Base-by-base conservation (phyloP, 2,329 filamentous ascomycete species). In the Clarireedia paspali region DNA sequence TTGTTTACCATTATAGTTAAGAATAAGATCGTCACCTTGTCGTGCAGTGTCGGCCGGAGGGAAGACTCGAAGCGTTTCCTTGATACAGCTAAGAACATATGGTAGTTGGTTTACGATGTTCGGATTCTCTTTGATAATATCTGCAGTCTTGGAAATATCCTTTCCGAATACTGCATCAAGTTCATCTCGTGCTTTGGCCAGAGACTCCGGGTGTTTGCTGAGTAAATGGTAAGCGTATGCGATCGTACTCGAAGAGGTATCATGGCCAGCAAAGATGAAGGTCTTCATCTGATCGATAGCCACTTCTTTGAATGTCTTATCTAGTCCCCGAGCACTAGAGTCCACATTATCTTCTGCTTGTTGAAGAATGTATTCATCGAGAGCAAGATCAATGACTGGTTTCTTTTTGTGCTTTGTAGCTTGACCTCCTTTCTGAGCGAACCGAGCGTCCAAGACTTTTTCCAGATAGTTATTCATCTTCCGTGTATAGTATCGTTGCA, bases 251-350 rank as follows among this genome's bases (percentile, higher is more conserved):
- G 59, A 56, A n/a, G 62, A 63, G 3, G 62, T 62, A 27, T 64
- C 64, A 36, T 66, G 62, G 1, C 64, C 63, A 4, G 60, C 61
- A 45, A 65, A 63, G 10, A 64, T 50, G 26, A 65, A 63, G 1
- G 58, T 36, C 10, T 60, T 57, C 20, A 64, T 62, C 26, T 63
- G 60, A 15, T 57, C 50, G 5, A 47, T 60, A 3, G 60, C 58
- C 15, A 55, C 60, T 40, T 57, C 55, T 27, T 60, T 61, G 55
- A 61, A 64, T 10, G 17, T 20, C 38, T 50, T 34, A 39, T 64
- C 60, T 45, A 64, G 20, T 36, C 60, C 60, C 6, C 49, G 38
- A 26, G 45, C 36, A 10, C 20, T 6, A 23, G 40, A 27, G 14
- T 47, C 50, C 7, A 57, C 36, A n/a, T 56, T 53, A 3, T 57